Evolutionary conservation across 768 basidiomycete species (phyloP).

Genomic region (Filobasidium floriforme): DNA sequence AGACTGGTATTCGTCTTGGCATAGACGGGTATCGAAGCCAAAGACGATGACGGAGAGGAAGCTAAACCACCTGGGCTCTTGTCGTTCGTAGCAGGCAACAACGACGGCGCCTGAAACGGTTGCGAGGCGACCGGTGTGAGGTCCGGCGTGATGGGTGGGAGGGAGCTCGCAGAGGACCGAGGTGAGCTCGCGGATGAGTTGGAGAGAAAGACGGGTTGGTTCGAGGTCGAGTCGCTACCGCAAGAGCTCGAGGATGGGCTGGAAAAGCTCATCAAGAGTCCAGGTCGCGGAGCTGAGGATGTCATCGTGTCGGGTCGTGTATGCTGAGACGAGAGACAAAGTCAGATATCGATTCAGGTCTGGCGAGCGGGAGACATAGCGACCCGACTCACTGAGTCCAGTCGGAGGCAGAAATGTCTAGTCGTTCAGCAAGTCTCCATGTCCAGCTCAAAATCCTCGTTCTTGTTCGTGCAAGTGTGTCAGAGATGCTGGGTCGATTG

Average conservation of each 20-base stretch:
- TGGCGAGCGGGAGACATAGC: too few species aligned
- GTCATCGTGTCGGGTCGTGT: too few species aligned
- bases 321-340: too few species aligned
- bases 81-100: neutral
- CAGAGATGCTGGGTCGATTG: too few species aligned
- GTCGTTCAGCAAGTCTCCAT: too few species aligned
- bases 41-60: neutral
- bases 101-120: neutral
- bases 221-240: neutral
- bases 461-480: too few species aligned
- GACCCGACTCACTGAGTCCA: too few species aligned
- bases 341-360: too few species aligned
- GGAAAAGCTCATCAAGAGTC: neutral
- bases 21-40: neutral
- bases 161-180: constrained; percentile 1
- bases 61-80: neutral
- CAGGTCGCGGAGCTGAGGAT: neutral
- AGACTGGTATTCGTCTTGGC: constrained; percentile 6
- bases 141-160: constrained; percentile 3
- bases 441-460: too few species aligned
- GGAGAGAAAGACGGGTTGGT: neutral
- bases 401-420: too few species aligned
- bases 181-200: constrained; percentile 1
- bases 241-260: neutral
- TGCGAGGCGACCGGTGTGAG: neutral